Percentiles rank a stretch among this genome's conserved stretches.
These are phyloP conservation scores for Volvariella volvacea DNA, from an alignment of 1,284 basidiomycete species.

Conservation along the genomic window DNA sequence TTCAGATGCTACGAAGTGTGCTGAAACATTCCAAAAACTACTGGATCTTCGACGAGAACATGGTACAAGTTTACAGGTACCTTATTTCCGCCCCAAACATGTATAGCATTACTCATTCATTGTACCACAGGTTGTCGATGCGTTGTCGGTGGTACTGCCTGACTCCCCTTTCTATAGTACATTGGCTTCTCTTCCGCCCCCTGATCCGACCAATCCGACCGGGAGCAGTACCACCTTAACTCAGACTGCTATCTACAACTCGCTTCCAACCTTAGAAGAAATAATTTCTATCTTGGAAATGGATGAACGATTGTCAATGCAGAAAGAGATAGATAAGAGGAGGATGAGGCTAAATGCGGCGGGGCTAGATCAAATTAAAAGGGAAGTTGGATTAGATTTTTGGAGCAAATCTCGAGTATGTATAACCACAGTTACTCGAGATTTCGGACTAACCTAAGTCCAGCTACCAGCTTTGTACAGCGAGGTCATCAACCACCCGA, in stretches of 20 bases:
- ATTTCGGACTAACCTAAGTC: neutral
- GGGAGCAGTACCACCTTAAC: constrained; percentile 48
- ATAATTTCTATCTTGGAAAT: constrained; percentile 52
- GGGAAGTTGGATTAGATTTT: constrained; percentile 61
- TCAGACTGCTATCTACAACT: constrained; percentile 65
- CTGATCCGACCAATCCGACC: constrained; percentile 72
- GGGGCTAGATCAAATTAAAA: constrained; percentile 60
- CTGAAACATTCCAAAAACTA: constrained; percentile 72
- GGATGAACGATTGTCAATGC: constrained; percentile 49
- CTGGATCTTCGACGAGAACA: constrained; percentile 59
- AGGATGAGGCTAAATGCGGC: constrained; percentile 69
- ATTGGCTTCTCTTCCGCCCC: constrained; percentile 62
- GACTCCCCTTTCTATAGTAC: constrained; percentile 63
- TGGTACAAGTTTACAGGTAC: constrained; percentile 56
- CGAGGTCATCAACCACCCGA: constrained; percentile 72
- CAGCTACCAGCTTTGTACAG: constrained; percentile 68
- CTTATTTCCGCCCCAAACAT: constrained; percentile 5
- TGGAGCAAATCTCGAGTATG: constrained; percentile 53
- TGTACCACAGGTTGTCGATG: constrained; percentile 61
- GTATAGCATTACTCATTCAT: constrained; percentile 2
- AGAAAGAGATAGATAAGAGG: constrained; percentile 69
- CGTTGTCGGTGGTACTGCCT: constrained; percentile 70
- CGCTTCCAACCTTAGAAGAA: constrained; percentile 63
- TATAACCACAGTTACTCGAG: neutral
- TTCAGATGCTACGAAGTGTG: constrained; percentile 73